Evolutionary conservation across 306 rosid species (phyloP), one percentile per base, ranked within the genome.

Genomic region (Bauhinia variegata): DNA sequence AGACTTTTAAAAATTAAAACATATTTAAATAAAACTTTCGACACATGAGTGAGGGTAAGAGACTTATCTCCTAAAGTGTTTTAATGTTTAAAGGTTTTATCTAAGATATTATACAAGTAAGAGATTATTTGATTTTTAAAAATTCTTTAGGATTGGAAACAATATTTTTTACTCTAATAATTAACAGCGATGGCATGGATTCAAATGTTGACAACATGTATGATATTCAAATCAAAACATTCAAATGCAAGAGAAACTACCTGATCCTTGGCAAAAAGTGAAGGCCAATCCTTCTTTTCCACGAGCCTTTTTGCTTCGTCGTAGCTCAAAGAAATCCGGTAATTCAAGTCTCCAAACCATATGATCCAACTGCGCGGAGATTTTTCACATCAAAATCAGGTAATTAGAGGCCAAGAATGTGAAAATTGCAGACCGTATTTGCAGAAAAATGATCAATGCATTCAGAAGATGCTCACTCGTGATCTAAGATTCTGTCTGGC

Each of bases 321-420:
- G 65, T 74, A 83, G 68, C 91, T 88, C 76, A 95, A 71, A 55
- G 97, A 83, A 60, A 95, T 90, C 58, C 99, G 95, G 80, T 95
- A 95, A 67, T 95, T 95, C 79, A 95, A 78, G 86, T 95, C 99
- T 16, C 99, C 99, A 38, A 95, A 75, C 99, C 99, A 95, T 63
- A 95, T 85, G 78, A 95, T 83, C 80, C 84, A 88, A 79, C 99
- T 95, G 73, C 49, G 75, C 59, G 48, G 78, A 68, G 51, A 46
- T 54, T n/a, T n/a, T n/a, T n/a, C n/a, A n/a, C n/a, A n/a, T n/a
- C 8, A 53, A 31, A 34, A 63, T 78, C 48, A 87, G 70, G 83
- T 19, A n/a, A n/a, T n/a, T n/a, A n/a, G n/a, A n/a, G n/a, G n/a
- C 39, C 11, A 71, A 4, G 28, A 4, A 51, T n/a, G 43, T 41